Evolutionary conservation across 306 rosid species (phyloP).

Genomic region (Myrica gale): DNA sequence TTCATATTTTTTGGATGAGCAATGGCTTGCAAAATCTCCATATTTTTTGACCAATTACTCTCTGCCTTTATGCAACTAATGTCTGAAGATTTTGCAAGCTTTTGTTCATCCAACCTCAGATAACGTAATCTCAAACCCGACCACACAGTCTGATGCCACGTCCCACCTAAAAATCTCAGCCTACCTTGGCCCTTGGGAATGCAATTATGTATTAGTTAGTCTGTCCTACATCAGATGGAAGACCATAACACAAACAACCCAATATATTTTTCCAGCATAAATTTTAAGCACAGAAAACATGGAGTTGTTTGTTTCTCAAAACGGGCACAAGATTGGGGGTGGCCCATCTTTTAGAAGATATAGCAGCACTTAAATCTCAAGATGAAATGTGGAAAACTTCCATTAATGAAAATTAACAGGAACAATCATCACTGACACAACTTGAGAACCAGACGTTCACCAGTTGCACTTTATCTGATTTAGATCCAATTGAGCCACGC

Average conservation of each 20-base stretch:
- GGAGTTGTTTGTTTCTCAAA: not conserved
- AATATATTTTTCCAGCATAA: not conserved
- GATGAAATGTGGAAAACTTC: slow-evolving; percentile 14
- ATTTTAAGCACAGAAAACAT: not conserved
- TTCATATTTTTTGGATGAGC: too few relatives aligned
- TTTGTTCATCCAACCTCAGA: not conserved
- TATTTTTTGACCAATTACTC: too few relatives aligned
- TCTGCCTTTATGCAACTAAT: not conserved
- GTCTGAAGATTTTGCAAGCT: not conserved
- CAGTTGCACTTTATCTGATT: slow-evolving; percentile 87
- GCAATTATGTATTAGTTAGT: not conserved
- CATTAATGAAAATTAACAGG: slow-evolving; percentile 22
- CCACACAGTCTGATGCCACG: not conserved
- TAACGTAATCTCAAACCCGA: not conserved
- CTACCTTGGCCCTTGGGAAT: not conserved
- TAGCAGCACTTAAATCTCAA: not conserved
- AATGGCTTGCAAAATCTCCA: too few relatives aligned
- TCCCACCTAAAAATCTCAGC: not conserved
- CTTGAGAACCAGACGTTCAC: slow-evolving; percentile 41
- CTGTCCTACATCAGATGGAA: not conserved
- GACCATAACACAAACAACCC: not conserved
- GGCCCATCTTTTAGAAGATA: not conserved
- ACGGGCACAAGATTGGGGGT: not conserved
- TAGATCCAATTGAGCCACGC: slow-evolving; percentile 52
- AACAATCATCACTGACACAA: not conserved